Evolutionary conservation across 441 rosid species (phyloP).

Genomic region (Euphorbia celastroides): DNA sequence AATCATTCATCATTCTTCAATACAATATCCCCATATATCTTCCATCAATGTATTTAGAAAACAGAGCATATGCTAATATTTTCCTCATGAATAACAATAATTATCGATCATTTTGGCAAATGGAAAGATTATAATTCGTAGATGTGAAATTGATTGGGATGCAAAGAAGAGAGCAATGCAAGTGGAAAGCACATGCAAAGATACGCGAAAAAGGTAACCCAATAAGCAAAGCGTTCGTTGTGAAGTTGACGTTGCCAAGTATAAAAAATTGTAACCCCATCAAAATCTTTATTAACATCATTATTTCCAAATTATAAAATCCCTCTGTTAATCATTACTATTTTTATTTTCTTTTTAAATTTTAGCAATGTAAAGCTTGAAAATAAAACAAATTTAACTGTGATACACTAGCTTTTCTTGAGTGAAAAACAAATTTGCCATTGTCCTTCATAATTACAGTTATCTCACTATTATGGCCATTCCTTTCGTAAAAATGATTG

Average conservation of each 20-base stretch:
- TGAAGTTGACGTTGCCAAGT: neutral
- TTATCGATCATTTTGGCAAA: no score
- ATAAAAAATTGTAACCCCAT: neutral
- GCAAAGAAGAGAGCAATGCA: neutral
- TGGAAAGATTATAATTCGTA: no score
- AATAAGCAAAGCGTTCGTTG: neutral
- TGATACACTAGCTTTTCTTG: neutral
- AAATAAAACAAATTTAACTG: slow-evolving; percentile 3
- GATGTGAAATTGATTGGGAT: no score
- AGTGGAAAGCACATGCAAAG: neutral
- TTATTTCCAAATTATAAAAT: neutral
- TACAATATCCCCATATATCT: no score
- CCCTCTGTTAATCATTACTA: neutral
- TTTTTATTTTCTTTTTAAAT: neutral
- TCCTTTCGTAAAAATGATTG: no score
- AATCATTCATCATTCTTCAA: no score
- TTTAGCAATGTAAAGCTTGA: neutral
- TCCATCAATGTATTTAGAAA: no score
- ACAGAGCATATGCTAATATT: no score
- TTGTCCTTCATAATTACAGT: neutral
- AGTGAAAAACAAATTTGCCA: neutral
- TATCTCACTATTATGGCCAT: neutral
- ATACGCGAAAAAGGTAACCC: neutral
- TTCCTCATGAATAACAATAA: no score
- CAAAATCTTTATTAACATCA: neutral